Evolutionary conservation across 2,329 filamentous ascomycete species (phyloP).

Genomic region (Sclerotinia sclerotiorum): DNA sequence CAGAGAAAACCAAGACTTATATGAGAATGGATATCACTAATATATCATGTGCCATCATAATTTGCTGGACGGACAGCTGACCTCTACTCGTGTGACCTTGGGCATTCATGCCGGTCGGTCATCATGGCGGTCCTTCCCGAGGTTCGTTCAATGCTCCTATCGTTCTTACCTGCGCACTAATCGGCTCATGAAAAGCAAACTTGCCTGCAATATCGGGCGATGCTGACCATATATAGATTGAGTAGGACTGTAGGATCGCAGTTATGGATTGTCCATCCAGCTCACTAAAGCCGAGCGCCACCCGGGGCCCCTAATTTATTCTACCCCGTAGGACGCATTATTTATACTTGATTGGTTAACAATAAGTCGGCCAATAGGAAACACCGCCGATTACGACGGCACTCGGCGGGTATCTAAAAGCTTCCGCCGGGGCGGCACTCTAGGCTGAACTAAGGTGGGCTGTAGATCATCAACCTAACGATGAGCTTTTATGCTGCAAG

Average conservation of each 20-base stretch:
- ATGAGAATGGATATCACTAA: background rate
- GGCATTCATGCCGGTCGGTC: background rate
- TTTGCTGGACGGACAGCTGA: background rate
- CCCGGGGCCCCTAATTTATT: background rate
- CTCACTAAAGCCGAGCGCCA: background rate
- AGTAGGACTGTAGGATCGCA: background rate
- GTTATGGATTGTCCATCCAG: background rate
- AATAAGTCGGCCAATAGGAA: slow-evolving; percentile 7
- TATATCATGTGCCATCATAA: background rate
- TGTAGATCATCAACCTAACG: background rate
- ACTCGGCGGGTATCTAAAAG: slow-evolving; percentile 2
- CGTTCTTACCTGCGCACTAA: background rate
- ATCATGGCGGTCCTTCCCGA: background rate
- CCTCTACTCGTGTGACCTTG: background rate
- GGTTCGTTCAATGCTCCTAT: background rate
- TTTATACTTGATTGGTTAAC: background rate
- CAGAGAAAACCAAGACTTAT: background rate
- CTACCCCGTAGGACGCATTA: background rate
- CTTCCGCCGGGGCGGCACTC: background rate
- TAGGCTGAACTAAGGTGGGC: background rate
- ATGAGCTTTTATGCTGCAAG: background rate
- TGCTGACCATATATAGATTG: background rate
- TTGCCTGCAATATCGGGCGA: background rate
- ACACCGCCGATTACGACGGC: background rate
- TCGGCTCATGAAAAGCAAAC: background rate